phyloP scores from a whole-genome alignment of 1,284 basidiomycete genomes.

The Lentinula novae-zelandiae region DNA sequence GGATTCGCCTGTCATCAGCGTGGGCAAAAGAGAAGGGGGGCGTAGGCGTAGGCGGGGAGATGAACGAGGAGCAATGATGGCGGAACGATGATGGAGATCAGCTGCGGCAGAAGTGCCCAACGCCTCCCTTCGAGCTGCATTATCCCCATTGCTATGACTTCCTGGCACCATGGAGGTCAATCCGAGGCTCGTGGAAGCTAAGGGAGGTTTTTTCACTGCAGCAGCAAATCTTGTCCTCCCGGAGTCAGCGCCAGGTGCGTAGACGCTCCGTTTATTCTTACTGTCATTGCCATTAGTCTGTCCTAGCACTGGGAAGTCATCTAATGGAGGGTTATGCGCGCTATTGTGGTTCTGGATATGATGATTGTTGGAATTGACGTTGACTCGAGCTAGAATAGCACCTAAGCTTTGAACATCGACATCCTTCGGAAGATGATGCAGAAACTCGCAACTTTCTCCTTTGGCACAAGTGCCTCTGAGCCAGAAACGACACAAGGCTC shows the following conservation, averaged over 20 bases:
- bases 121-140: slow-evolving; percentile 49
- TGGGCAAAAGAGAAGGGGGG: slow-evolving; percentile 82
- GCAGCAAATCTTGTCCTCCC: slow-evolving; percentile 81
- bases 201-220: slow-evolving; percentile 68
- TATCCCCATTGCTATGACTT: slow-evolving; percentile 31
- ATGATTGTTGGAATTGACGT: slow-evolving; percentile 41
- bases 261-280: slow-evolving; percentile 35
- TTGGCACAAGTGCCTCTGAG: slow-evolving; percentile 94
- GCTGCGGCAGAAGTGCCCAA: slow-evolving; percentile 52
- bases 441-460: slow-evolving; percentile 86
- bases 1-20: slow-evolving; percentile 78
- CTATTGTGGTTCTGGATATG: slow-evolving; percentile 20
- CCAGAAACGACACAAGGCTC: slow-evolving; percentile 97
- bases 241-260: slow-evolving; percentile 52
- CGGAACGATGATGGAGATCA: slow-evolving; percentile 57
- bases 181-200: slow-evolving; percentile 6
- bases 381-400: slow-evolving; percentile 67
- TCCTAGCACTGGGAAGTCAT: slow-evolving; percentile 89
- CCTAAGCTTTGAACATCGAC: slow-evolving; percentile 66
- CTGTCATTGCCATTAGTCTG: slow-evolving; percentile 35
- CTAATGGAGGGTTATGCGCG: slow-evolving; percentile 47
- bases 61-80: slow-evolving; percentile 77
- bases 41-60: slow-evolving; percentile 83
- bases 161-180: slow-evolving; percentile 20
- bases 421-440: slow-evolving; percentile 85